Conservation (phyloP, 2,329 filamentous ascomycete genomes). For the Penicillium sp. region DNA sequence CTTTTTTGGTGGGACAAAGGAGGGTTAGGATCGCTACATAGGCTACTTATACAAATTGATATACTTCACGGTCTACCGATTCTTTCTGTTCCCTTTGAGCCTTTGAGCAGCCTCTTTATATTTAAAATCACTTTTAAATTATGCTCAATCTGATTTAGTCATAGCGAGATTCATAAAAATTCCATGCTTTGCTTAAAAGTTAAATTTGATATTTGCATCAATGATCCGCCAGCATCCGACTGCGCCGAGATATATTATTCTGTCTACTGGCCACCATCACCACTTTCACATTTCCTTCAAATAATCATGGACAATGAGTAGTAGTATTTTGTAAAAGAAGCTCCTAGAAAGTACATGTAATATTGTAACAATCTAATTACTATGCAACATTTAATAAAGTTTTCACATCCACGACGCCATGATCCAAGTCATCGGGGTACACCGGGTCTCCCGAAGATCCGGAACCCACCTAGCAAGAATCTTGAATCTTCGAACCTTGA, state of each 20-base stretch:
- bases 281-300: neutral
- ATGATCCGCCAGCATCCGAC: neutral
- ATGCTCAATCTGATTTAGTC: too few species aligned
- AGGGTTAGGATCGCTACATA: neutral
- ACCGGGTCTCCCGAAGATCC: neutral
- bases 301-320: neutral
- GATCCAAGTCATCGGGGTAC: neutral
- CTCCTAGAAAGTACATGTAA: neutral
- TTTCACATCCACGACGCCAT: conserved; percentile 5
- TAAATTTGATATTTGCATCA: neutral
- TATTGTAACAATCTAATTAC: neutral
- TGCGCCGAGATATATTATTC: neutral
- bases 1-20: neutral
- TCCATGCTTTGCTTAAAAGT: neutral
- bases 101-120: too few species aligned
- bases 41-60: neutral
- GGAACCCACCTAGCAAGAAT: neutral
- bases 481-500: neutral
- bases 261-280: too few species aligned
- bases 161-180: too few species aligned
- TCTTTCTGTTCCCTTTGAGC: too few species aligned
- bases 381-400: neutral
- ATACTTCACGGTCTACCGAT: neutral
- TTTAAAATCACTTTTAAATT: too few species aligned
- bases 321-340: too few species aligned